Percentiles rank a stretch among this genome's conserved stretches.
Conservation (phyloP, 129 eudicot species). For the Arctium minus region DNA sequence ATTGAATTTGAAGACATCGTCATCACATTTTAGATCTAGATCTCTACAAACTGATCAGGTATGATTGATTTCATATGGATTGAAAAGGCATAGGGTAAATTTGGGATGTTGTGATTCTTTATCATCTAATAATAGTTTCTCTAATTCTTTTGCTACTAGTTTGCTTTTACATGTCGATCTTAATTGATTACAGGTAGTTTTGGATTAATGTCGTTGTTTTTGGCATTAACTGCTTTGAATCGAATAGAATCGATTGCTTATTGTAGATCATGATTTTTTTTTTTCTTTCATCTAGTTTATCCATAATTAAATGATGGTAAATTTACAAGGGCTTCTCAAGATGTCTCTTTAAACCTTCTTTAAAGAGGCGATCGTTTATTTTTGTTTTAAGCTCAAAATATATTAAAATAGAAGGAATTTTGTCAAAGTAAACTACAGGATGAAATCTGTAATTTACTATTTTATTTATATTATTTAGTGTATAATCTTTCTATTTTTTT, state of each 20-base stretch:
- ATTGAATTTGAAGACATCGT: background rate
- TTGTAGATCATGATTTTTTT: background rate
- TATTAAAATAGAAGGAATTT: no score
- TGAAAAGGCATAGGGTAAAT: background rate
- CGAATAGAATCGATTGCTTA: no score
- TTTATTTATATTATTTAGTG: no score
- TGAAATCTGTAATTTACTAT: no score
- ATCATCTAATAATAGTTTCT: background rate
- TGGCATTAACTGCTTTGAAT: background rate
- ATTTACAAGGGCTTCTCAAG: no score
- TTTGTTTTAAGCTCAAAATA: no score
- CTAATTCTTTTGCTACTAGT: background rate
- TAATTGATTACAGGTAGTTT: background rate
- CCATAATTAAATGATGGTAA: no score
- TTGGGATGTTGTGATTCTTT: background rate
- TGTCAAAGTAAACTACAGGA: no score
- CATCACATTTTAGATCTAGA: background rate
- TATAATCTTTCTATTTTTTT: no score
- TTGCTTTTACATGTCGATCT: background rate
- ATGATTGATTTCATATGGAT: background rate
- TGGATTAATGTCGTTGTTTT: background rate
- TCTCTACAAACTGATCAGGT: background rate
- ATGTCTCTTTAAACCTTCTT: no score
- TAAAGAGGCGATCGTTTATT: no score
- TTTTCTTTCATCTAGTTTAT: background rate